Base-by-base conservation (phyloP, 805 yeast genomes). In the Naumovozyma castellii region DNA sequence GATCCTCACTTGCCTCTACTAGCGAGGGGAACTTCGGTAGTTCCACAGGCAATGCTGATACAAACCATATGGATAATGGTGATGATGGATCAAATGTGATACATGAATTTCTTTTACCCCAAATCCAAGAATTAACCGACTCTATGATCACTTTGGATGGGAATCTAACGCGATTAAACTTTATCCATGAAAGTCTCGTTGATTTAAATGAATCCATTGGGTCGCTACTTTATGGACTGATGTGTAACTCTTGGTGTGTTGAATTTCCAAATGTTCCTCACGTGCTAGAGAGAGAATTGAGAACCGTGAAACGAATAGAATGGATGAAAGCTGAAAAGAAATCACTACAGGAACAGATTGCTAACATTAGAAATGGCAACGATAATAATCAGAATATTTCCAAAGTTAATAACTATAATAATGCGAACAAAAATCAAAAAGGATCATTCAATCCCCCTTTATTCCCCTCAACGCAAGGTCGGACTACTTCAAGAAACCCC, bases 231-330 rank as follows among this genome's bases (percentile, higher is more conserved):
- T 84, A 83, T 52, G 95, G 95, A 1, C 61, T 86, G 37, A 76
- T 81, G 54, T 77, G 85, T 59, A 85, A 87, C 52, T 88, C 94
- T 45, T 86, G 92, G 80, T 84, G 95, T 61, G 82, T 82, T 19
- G 87, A 83, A 52, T 84, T 84, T 50, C 62, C 66, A 16, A 49
- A 51, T 20, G 44, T 55, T 18, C 53, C 62, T 10, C 49, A 43
- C 30, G 54, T 56, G 40, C 45, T 54, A 2, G 49, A 46, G n/a
- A 50, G 46, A 13, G 60, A 59, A 35, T 28, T 56, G 31, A 41
- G 43, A n/a, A 36, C 44, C 9, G 37, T 51, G 17, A 49, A 51
- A 17, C 36, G 43, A 14, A 25, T 59, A 33, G 47, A 48, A 10
- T 27, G 38, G 5, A 34, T 59, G n/a, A 43, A 41, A 22, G 27